Evolutionary conservation across 345 rosid species (phyloP).

Genomic region (Microcos paniculata): DNA sequence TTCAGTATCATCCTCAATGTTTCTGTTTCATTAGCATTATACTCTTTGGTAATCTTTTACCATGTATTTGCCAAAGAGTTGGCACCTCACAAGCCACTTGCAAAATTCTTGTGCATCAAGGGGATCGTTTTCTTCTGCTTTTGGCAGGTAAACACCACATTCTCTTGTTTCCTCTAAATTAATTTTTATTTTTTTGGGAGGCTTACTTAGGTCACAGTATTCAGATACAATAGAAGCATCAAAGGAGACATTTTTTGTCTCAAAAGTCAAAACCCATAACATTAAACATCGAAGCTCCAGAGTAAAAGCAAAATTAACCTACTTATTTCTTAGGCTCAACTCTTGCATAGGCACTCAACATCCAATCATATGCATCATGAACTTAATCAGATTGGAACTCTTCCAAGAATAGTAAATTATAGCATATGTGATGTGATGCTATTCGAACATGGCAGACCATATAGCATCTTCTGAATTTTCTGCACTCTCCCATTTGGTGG

Average conservation of each 20-base stretch:
- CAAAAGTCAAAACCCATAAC: neutral
- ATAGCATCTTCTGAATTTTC: conserved; percentile 6
- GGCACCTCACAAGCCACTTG: conserved; percentile 91
- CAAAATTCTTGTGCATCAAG: conserved; percentile 97
- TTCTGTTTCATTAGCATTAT: conserved; percentile 88
- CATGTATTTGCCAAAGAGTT: conserved; percentile 94
- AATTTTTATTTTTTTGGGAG: neutral
- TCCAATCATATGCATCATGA: neutral
- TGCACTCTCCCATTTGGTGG: neutral
- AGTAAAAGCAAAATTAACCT: neutral
- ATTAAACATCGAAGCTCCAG: neutral
- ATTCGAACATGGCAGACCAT: neutral
- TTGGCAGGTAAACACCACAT: conserved; percentile 78
- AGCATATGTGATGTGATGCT: neutral
- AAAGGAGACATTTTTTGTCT: neutral
- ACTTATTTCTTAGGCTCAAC: neutral
- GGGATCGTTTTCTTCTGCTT: conserved; percentile 98
- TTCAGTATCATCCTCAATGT: conserved; percentile 79
- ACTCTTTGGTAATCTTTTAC: conserved; percentile 81
- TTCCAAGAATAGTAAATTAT: neutral
- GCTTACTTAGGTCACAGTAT: neutral
- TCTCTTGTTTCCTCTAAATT: neutral
- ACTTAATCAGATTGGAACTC: conserved; percentile 6
- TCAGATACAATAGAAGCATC: neutral
- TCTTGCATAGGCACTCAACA: no score